These are phyloP conservation scores for Neonothopanus nambi DNA, from an alignment of 1,284 basidiomycete species.

Conservation along the genomic window DNA sequence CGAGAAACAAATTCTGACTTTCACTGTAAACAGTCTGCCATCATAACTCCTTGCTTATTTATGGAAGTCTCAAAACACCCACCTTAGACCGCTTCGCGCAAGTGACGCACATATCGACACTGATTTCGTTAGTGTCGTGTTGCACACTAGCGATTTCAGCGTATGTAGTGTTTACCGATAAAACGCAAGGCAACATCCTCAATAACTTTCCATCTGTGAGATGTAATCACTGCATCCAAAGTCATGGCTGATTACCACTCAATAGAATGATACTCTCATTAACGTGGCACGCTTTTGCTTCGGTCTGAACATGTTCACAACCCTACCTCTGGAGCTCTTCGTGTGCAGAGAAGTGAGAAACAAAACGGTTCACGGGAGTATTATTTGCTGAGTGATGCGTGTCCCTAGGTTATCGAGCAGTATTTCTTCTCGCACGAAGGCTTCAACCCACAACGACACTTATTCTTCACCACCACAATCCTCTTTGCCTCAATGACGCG, in stretches of 20 bases:
- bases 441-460: slow-evolving; percentile 82
- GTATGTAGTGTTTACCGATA: slow-evolving; percentile 92
- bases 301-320: slow-evolving; percentile 98
- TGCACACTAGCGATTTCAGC: slow-evolving; percentile 87
- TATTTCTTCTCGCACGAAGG: slow-evolving; percentile 87
- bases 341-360: slow-evolving; percentile 85
- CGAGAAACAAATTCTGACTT: background rate
- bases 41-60: slow-evolving; percentile 93
- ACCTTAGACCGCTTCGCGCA: slow-evolving; percentile 93
- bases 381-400: slow-evolving; percentile 9
- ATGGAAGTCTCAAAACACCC: slow-evolving; percentile 89
- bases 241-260: background rate
- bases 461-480: slow-evolving; percentile 89
- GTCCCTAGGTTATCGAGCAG: slow-evolving; percentile 80
- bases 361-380: slow-evolving; percentile 9
- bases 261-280: slow-evolving; percentile 78
- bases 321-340: slow-evolving; percentile 89
- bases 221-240: background rate
- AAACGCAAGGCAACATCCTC: slow-evolving; percentile 91
- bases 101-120: slow-evolving; percentile 91
- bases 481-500: slow-evolving; percentile 83
- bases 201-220: slow-evolving; percentile 83
- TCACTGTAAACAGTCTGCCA: slow-evolving; percentile 67
- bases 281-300: slow-evolving; percentile 96
- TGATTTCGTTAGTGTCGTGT: slow-evolving; percentile 81